Evolutionary conservation across 169 alveolate genomes (phyloP).

Genomic region (Hammondia hammondi): DNA sequence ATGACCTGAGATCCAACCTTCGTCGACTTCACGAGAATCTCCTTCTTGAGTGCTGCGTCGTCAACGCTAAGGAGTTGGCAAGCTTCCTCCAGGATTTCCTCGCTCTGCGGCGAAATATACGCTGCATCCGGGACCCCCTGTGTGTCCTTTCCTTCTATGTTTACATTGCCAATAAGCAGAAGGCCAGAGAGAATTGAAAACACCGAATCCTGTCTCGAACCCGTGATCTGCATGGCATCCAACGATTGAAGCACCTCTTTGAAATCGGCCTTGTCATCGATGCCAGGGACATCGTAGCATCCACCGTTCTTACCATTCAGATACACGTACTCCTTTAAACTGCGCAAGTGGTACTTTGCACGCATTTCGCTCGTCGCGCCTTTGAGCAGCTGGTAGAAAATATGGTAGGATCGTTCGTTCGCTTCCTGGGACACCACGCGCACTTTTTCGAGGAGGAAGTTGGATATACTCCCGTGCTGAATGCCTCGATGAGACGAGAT

Average conservation of each 20-base stretch:
- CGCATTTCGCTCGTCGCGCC: slow-evolving; percentile 89
- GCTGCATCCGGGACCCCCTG: slow-evolving; percentile 91
- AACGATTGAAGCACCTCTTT: slow-evolving; percentile 91
- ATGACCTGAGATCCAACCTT: slow-evolving; percentile 84
- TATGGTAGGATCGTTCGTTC: slow-evolving; percentile 94
- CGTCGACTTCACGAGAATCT: slow-evolving; percentile 79
- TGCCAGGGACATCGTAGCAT: slow-evolving; percentile 85
- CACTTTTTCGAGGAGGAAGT: slow-evolving; percentile 95
- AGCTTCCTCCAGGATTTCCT: slow-evolving; percentile 77
- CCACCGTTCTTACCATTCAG: slow-evolving; percentile 82
- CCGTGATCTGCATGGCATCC: slow-evolving; percentile 88
- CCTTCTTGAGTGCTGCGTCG: slow-evolving; percentile 52
- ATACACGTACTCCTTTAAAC: slow-evolving; percentile 78
- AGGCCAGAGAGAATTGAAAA: slow-evolving; percentile 85
- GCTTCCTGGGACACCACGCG: slow-evolving; percentile 92
- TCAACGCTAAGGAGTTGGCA: slow-evolving; percentile 83
- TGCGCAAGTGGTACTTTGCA: slow-evolving; percentile 79
- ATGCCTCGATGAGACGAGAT: slow-evolving; percentile 83
- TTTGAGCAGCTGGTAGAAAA: slow-evolving; percentile 92
- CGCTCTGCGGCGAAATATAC: slow-evolving; percentile 75
- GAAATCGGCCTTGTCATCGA: slow-evolving; percentile 92
- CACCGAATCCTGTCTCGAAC: slow-evolving; percentile 86
- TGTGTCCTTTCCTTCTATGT: slow-evolving; percentile 84
- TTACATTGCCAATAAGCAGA: slow-evolving; percentile 94
- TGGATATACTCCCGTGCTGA: slow-evolving; percentile 82